Base-by-base conservation (phyloP, 129 eudicot species). In the Calendula officinalis region DNA sequence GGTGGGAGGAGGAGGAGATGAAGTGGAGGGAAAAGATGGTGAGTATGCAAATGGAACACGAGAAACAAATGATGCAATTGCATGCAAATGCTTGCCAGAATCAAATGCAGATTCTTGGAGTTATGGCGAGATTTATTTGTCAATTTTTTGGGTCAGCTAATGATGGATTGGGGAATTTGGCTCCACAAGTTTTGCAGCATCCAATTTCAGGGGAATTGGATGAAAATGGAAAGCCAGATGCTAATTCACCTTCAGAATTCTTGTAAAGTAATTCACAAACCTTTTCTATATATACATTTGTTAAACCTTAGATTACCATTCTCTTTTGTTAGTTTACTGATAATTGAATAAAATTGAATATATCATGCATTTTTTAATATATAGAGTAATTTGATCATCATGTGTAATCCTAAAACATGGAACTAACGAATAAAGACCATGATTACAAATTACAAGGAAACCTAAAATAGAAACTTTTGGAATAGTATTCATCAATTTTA, bases 61-160 rank as follows among this genome's bases (percentile, higher is more conserved):
- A 87, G 79, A 91, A 91, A 65, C 95, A 82, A 54, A 86, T 90
- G 95, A 90, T 91, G 87, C 95, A 91, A 73, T 64, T 91, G 78
- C 95, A 87, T 15, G 87, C 88, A 0, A 84, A 84, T 56, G 86
- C 95, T 50, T 90, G 92, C 73, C 95, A 90, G 61, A 90, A 86
- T 67, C 97, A 90, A 46, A 69, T 87, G 92, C 89, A 90, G 67
- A 44, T 90, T 64, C 81, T 90, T 55, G 92, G 91, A 16, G 78
- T 74, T 5, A 76, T 86, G 83, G 82, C 89, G 27, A 36, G 97
- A 70, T 71, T 87, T 44, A 56, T 84, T 35, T 86, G 92, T 59
- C 97, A 90, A 69, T 86, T 83, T 71, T 86, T 86, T 36, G 97
- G 95, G 70, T 74, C 95, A 5, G 80, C 74, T 48, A 82, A 63